Evolutionary conservation across 2,329 filamentous ascomycete species (phyloP).

Genomic region (Monosporascus cannonballus): DNA sequence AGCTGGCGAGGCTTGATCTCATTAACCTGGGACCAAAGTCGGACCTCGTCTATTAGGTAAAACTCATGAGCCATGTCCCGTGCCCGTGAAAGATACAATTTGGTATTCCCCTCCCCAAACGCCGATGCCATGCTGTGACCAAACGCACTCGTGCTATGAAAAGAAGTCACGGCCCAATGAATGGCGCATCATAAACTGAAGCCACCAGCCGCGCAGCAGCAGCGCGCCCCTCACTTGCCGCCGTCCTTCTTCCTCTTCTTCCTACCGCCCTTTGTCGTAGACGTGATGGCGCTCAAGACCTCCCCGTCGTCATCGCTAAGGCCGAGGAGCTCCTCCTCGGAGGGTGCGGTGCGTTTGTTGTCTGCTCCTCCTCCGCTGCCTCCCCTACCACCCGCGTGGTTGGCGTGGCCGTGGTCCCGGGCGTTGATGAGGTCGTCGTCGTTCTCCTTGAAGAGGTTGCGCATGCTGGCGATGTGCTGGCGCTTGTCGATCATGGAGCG

Average conservation of each 20-base stretch:
- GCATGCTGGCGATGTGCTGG: slow-evolving; percentile 74
- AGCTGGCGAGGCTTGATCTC: too few species aligned
- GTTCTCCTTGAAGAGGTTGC: slow-evolving; percentile 68
- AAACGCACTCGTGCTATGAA: not conserved
- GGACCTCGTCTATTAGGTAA: not conserved
- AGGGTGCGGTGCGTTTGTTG: slow-evolving; percentile 7
- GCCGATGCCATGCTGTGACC: slow-evolving; percentile 20
- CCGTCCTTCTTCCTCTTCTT: slow-evolving; percentile 20
- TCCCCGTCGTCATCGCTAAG: slow-evolving; percentile 30
- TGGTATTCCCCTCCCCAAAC: slow-evolving; percentile 18
- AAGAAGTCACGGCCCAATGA: slow-evolving; percentile 4
- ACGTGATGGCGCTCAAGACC: slow-evolving; percentile 11
- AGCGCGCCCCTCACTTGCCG: slow-evolving; percentile 6
- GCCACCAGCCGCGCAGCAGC: not conserved
- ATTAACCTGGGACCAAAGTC: too few species aligned
- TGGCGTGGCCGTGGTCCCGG: slow-evolving; percentile 16
- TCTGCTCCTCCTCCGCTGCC: slow-evolving; percentile 13
- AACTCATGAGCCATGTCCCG: not conserved
- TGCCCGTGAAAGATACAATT: slow-evolving; percentile 15
- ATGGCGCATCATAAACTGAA: not conserved
- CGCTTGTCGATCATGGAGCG: slow-evolving; percentile 87
- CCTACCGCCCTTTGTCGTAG: slow-evolving; percentile 15
- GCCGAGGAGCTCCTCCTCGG: slow-evolving; percentile 29
- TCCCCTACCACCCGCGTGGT: not conserved
- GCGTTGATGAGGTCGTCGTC: slow-evolving; percentile 48